phyloP scores from a whole-genome alignment of 495 filamentous ascomycete genomes.

The Rhypophila decipiens region DNA sequence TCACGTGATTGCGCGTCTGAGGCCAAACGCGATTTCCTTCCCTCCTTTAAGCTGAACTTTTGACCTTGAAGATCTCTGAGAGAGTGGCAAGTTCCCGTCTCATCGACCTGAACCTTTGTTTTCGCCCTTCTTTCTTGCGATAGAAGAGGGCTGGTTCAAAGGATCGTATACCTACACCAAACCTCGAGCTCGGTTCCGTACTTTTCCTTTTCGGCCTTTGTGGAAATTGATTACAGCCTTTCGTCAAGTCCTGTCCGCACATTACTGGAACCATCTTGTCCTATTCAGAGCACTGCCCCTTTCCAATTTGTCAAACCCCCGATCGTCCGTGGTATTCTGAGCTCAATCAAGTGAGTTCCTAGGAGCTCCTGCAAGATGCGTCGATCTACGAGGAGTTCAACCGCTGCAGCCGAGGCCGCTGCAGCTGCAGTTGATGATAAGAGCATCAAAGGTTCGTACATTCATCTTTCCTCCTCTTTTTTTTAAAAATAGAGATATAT shows the following conservation, averaged over 20 bases:
- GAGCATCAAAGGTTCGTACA: conserved; percentile 14
- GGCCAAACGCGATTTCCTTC: conserved; percentile 11
- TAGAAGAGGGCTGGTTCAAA: too few species aligned
- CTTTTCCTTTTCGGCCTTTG: background rate
- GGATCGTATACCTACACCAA: background rate
- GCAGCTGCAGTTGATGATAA: background rate
- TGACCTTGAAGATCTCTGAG: background rate
- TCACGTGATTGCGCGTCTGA: conserved; percentile 22
- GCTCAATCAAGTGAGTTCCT: background rate
- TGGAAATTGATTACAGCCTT: too few species aligned
- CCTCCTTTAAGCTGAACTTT: background rate
- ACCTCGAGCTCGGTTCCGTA: background rate
- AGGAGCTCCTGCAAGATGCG: conserved; percentile 9
- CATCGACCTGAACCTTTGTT: background rate
- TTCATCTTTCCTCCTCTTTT: too few species aligned
- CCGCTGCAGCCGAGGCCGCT: conserved; percentile 12
- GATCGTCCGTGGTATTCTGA: too few species aligned
- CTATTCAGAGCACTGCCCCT: background rate
- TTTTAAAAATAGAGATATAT: too few species aligned
- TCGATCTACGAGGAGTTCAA: conserved; percentile 16
- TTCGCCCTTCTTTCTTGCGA: background rate
- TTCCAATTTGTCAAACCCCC: background rate
- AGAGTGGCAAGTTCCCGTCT: background rate
- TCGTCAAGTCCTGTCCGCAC: too few species aligned
- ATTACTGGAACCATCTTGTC: too few species aligned